These are phyloP conservation scores for Yarrowia sp. DNA, from an alignment of 805 yeast genomes.

Conservation along the genomic window DNA sequence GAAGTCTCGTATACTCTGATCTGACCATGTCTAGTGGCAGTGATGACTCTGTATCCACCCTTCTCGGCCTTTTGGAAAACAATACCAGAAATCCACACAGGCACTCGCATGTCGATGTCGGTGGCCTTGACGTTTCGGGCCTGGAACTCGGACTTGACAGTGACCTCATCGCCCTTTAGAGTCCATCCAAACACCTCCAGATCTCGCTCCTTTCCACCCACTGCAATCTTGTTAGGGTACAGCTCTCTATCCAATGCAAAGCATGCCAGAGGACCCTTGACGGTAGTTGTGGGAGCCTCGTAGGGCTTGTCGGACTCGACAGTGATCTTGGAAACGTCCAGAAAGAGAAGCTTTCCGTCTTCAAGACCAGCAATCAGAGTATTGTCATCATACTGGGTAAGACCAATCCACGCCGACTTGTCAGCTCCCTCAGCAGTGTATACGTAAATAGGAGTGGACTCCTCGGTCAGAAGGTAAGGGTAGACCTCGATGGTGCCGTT, in stretches of 20 bases:
- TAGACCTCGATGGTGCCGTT: slow-evolving; percentile 42
- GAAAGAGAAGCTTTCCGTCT: not conserved
- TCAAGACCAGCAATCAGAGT: slow-evolving; percentile 20
- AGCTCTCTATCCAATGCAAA: slow-evolving; percentile 31
- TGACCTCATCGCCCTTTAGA: slow-evolving; percentile 44
- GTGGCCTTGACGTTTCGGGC: slow-evolving; percentile 87
- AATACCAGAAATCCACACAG: slow-evolving; percentile 75
- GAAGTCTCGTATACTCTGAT: slow-evolving; percentile 74
- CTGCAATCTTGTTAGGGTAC: slow-evolving; percentile 59
- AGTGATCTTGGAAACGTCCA: not conserved
- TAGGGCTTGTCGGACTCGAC: slow-evolving; percentile 20
- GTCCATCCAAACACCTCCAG: slow-evolving; percentile 53
- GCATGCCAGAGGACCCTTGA: slow-evolving; percentile 41
- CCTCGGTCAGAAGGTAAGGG: slow-evolving; percentile 33
- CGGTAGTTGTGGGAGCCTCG: slow-evolving; percentile 12
- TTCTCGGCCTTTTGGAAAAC: slow-evolving; percentile 49
- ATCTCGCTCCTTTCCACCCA: slow-evolving; percentile 87
- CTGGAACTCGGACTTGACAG: slow-evolving; percentile 57
- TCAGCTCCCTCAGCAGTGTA: slow-evolving; percentile 4
- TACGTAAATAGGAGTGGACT: slow-evolving; percentile 11
- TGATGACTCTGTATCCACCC: slow-evolving; percentile 56
- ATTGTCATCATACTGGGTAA: slow-evolving; percentile 23
- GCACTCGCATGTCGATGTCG: slow-evolving; percentile 78
- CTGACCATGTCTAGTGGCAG: slow-evolving; percentile 79
- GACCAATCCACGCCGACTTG: slow-evolving; percentile 13